A percentile compares a stretch with the other conserved stretches of the same genome.
phyloP scores from a whole-genome alignment of 1,284 basidiomycete genomes.

The Sphaerobolus stellatus region DNA sequence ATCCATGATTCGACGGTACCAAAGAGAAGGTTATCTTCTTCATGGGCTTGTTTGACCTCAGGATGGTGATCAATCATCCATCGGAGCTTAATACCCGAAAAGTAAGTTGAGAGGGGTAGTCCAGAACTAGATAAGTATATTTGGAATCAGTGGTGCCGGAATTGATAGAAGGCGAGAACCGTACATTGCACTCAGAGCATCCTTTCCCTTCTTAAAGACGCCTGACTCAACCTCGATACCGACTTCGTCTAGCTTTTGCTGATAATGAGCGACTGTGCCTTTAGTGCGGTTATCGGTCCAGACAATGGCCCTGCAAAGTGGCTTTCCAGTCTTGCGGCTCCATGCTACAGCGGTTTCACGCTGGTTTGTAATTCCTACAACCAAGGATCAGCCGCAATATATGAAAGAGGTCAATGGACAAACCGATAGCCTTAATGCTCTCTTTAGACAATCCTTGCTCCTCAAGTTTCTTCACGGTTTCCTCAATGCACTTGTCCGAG shows the following conservation, averaged over 20 bases:
- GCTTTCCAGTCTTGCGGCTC: constrained; percentile 87
- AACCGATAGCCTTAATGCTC: constrained; percentile 91
- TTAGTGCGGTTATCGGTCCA: constrained; percentile 96
- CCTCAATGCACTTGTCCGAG: constrained; percentile 77
- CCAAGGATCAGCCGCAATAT: constrained; percentile 12
- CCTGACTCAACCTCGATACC: constrained; percentile 78
- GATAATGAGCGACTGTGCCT: constrained; percentile 75
- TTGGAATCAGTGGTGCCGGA: background rate
- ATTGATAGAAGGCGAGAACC: constrained; percentile 11
- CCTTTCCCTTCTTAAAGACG: constrained; percentile 65
- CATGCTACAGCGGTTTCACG: constrained; percentile 95
- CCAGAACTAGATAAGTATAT: constrained; percentile 56
- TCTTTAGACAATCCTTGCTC: constrained; percentile 69
- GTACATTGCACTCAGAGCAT: constrained; percentile 70
- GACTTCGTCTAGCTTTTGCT: constrained; percentile 67
- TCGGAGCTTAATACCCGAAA: constrained; percentile 91
- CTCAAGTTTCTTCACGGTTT: constrained; percentile 74
- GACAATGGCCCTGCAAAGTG: constrained; percentile 88
- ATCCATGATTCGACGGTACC: constrained; percentile 98
- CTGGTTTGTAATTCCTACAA: constrained; percentile 91
- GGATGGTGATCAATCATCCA: constrained; percentile 95
- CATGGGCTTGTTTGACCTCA: constrained; percentile 80
- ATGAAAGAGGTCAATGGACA: constrained; percentile 28
- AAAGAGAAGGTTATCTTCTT: constrained; percentile 80
- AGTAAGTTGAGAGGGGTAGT: constrained; percentile 93